Conservation (phyloP, 345 rosid genomes). For the Abelmoschus esculentus region DNA sequence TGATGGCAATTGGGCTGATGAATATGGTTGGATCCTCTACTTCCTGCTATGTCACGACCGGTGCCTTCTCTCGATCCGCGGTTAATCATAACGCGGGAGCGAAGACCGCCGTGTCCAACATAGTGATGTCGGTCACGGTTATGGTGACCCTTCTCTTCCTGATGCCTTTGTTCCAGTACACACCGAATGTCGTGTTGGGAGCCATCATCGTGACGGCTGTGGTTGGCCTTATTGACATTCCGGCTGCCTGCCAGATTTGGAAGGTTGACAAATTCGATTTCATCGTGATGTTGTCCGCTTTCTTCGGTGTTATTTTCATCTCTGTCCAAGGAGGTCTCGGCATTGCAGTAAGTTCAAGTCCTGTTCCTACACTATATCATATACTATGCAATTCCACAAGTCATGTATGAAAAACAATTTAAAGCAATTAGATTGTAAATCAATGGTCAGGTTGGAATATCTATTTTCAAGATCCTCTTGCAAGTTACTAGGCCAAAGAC, state of each 20-base stretch:
- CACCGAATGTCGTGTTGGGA: constrained; percentile 83
- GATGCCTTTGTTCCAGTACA: constrained; percentile 92
- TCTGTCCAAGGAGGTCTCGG: constrained; percentile 83
- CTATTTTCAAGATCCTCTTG: constrained; percentile 73
- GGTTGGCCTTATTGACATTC: constrained; percentile 81
- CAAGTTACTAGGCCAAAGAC: constrained; percentile 84
- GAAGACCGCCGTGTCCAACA: constrained; percentile 86
- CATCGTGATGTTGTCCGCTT: constrained; percentile 66
- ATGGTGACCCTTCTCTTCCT: constrained; percentile 90
- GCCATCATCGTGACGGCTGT: constrained; percentile 93
- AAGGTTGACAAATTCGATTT: constrained; percentile 90
- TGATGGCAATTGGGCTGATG: constrained; percentile 95
- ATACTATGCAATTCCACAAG: background rate
- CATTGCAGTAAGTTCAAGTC: constrained; percentile 67
- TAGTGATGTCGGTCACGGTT: constrained; percentile 82
- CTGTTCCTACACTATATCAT: background rate
- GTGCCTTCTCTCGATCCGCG: constrained; percentile 92
- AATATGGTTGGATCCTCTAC: constrained; percentile 90
- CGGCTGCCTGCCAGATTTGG: constrained; percentile 69
- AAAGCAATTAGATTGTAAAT: background rate
- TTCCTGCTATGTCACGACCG: constrained; percentile 88
- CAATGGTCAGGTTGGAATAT: constrained; percentile 58
- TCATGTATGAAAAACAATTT: background rate
- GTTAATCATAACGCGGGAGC: constrained; percentile 93
- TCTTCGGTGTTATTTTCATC: constrained; percentile 75